Base-by-base conservation (phyloP, 345 rosid species). In the Populus pruinosa region DNA sequence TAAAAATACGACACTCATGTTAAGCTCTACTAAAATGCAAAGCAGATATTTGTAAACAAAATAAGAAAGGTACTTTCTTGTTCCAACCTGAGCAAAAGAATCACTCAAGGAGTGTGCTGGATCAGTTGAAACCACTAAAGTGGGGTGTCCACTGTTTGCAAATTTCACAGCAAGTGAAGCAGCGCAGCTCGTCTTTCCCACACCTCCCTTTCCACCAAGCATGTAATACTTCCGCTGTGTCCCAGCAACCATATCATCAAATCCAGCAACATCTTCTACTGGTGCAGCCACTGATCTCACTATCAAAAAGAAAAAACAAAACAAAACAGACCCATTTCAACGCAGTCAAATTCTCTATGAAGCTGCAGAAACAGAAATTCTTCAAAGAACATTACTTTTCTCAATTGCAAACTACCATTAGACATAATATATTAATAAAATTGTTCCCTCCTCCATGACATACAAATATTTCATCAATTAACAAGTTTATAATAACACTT, bases 151-250 rank as follows among this genome's bases (percentile, higher is more conserved):
- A 87, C 82, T 92, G 83, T 93, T 93, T 18, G 98, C 98, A 82
- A 96, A 92, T 82, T 91, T 92, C 6, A 96, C 98, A 73, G 97
- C 99, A 72, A 96, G 92, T 69, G 99, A 93, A 87, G 98, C 98
- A 80, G 99, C 99, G 68, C 99, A 92, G 68, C 96, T 93, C 3
- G 99, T 93, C 90, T 96, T 93, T 49, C 99, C 98, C 11, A 96
- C 99, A 81, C 99, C 99, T 76, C 99, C 98, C 84, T 96, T 96
- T 27, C 99, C 98, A 50, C 99, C 99, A 8, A 96, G 93, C 93
- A 96, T 85, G 87, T 92, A 96, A 86, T 91, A 96, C 91, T 93
- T 93, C n/a, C 97, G 85, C 81, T 85, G 82, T 25, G 93, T 93
- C 38, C 94, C 96, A 21, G 90, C 78, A 70, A 90, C 90, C 99